Evolutionary conservation across 108 stramenopile species (phyloP).

Genomic region (Bacterosira constricta): DNA sequence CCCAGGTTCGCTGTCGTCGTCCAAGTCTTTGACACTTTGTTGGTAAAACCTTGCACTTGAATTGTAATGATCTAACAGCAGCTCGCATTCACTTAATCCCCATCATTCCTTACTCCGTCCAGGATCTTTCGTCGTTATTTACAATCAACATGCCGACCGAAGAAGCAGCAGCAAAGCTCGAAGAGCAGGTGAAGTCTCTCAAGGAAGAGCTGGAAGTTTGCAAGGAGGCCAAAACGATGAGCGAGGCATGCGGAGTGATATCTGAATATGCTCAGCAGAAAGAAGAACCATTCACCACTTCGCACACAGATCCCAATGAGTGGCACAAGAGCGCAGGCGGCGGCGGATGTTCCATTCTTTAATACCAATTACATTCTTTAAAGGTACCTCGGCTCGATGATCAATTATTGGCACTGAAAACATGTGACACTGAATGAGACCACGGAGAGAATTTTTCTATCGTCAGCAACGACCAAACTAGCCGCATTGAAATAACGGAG

Average conservation of each 20-base stretch:
- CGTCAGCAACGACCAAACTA: no score
- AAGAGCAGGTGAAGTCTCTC: constrained; percentile 31
- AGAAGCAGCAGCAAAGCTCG: constrained; percentile 24
- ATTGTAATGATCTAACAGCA: no score
- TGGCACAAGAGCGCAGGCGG: constrained; percentile 51
- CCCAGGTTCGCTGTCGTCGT: no score
- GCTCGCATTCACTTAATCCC: no score
- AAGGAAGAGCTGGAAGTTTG: constrained; percentile 40
- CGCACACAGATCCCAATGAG: constrained; percentile 18
- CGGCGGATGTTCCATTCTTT: constrained; percentile 33
- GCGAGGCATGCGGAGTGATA: constrained; percentile 27
- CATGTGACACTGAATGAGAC: no score
- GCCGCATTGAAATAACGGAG: background rate
- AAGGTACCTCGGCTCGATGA: no score
- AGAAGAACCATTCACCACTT: constrained; percentile 42
- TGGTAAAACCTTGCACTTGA: no score
- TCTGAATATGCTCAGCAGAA: constrained; percentile 24
- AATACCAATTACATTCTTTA: background rate
- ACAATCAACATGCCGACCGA: constrained; percentile 7
- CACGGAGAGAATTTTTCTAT: no score
- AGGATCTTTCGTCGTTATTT: background rate
- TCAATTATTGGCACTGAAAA: no score
- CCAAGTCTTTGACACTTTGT: no score
- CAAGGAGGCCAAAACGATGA: constrained; percentile 37
- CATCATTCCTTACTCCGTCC: background rate